Evolutionary conservation across 345 rosid species (phyloP).

Genomic region (Heritiera fomes): DNA sequence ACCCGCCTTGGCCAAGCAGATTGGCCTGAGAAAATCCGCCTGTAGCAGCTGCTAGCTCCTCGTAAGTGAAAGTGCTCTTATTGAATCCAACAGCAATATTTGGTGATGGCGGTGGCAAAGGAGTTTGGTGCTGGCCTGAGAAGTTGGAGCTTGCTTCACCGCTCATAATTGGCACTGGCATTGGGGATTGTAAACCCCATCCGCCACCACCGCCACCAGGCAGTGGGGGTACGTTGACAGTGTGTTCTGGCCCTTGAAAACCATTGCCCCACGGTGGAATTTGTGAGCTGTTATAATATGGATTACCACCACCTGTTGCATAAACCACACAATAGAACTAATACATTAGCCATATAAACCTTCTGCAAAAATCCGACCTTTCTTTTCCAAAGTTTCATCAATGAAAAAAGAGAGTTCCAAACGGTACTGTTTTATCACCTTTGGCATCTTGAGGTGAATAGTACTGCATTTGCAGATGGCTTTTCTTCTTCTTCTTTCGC

Average conservation of each 20-base stretch:
- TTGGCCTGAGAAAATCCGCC: constrained; percentile 66
- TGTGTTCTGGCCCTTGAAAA: constrained; percentile 35
- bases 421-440: constrained; percentile 34
- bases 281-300: constrained; percentile 40
- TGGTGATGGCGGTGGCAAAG: constrained; percentile 84
- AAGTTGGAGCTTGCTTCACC: constrained; percentile 54
- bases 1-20: constrained; percentile 87
- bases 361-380: background rate
- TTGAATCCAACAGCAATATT: constrained; percentile 67
- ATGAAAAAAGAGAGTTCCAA: background rate
- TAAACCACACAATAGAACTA: background rate
- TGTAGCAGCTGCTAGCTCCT: constrained; percentile 81
- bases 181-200: constrained; percentile 50
- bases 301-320: constrained; percentile 30
- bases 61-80: constrained; percentile 70
- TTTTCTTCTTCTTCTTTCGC: constrained; percentile 44
- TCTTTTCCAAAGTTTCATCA: background rate
- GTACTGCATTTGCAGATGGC: constrained; percentile 30
- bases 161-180: constrained; percentile 43
- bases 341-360: background rate
- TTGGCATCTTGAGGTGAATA: constrained; percentile 35
- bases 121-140: constrained; percentile 57
- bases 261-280: constrained; percentile 53
- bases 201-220: constrained; percentile 1
- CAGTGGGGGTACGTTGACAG: constrained; percentile 31